phyloP scores from a whole-genome alignment of 768 basidiomycete species.

The Psilocybe sp. region DNA sequence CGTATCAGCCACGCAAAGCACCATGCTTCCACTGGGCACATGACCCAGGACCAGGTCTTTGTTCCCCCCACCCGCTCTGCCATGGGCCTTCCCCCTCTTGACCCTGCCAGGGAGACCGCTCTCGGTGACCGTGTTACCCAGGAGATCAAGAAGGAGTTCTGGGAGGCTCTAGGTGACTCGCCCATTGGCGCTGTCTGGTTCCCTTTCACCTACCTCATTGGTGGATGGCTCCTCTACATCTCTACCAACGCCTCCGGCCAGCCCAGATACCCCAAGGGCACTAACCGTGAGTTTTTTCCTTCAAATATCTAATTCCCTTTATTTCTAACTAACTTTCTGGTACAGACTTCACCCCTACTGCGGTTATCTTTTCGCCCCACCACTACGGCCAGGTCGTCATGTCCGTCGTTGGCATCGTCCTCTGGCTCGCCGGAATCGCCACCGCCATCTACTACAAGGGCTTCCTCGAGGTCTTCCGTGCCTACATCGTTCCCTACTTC shows the following conservation, averaged over 20 bases:
- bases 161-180: conserved; percentile 89
- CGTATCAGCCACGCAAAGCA: conserved; percentile 92
- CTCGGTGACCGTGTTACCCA: conserved; percentile 62
- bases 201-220: conserved; percentile 11
- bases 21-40: conserved; percentile 90
- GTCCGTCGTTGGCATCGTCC: conserved; percentile 78
- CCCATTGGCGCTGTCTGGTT: conserved; percentile 62
- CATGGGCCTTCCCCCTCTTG: conserved; percentile 58
- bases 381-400: conserved; percentile 74
- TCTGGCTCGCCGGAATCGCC: conserved; percentile 65
- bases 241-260: conserved; percentile 85
- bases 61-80: conserved; percentile 88
- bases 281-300: conserved; percentile 62
- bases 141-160: conserved; percentile 68
- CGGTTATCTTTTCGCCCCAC: conserved; percentile 82
- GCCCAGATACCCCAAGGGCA: conserved; percentile 67
- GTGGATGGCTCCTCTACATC: conserved; percentile 87
- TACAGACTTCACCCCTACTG: conserved; percentile 70
- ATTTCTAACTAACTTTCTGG: not conserved
- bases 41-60: conserved; percentile 95
- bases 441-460: conserved; percentile 59
- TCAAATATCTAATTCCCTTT: too few relatives aligned
- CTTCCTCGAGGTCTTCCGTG: conserved; percentile 67
- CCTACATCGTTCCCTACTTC: conserved; percentile 88
- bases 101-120: conserved; percentile 65